Evolutionary conservation across 2,329 filamentous ascomycete genomes (phyloP).

Genomic region (Xylaria sp.): DNA sequence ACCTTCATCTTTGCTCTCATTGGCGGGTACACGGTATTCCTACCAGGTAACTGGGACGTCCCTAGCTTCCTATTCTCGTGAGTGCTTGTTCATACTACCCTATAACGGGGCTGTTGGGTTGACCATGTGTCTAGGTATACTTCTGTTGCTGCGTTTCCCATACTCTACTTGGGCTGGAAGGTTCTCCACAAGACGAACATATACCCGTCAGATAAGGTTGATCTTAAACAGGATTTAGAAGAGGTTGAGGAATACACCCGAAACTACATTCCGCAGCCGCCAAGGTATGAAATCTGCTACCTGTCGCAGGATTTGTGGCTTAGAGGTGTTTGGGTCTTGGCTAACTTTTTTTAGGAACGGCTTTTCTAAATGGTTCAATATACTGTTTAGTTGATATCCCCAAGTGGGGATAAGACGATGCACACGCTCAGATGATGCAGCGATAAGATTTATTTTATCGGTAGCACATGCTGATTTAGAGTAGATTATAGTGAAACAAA

Average conservation of each 20-base stretch:
- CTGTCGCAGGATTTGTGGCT: neutral
- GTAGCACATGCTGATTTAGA: neutral
- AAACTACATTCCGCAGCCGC: conserved; percentile 59
- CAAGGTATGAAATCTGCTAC: conserved; percentile 51
- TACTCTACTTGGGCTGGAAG: conserved; percentile 76
- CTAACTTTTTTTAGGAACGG: conserved; percentile 29
- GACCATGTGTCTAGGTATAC: conserved; percentile 57
- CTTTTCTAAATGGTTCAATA: conserved; percentile 36
- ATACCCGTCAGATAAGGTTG: conserved; percentile 62
- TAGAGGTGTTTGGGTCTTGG: neutral
- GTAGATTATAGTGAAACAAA: too few species aligned
- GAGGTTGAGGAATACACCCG: conserved; percentile 72
- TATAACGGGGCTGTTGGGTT: neutral
- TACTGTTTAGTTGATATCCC: conserved; percentile 29
- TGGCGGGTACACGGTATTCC: conserved; percentile 76
- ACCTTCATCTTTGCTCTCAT: conserved; percentile 76
- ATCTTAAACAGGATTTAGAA: conserved; percentile 65
- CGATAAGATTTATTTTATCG: neutral
- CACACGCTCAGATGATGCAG: too few species aligned
- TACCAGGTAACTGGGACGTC: conserved; percentile 70
- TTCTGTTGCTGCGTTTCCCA: conserved; percentile 73
- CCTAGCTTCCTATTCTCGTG: conserved; percentile 75
- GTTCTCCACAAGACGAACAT: conserved; percentile 67
- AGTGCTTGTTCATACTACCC: conserved; percentile 37
- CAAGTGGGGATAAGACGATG: neutral